Conservation (phyloP, 345 rosid genomes). For the Boechera stricta region DNA sequence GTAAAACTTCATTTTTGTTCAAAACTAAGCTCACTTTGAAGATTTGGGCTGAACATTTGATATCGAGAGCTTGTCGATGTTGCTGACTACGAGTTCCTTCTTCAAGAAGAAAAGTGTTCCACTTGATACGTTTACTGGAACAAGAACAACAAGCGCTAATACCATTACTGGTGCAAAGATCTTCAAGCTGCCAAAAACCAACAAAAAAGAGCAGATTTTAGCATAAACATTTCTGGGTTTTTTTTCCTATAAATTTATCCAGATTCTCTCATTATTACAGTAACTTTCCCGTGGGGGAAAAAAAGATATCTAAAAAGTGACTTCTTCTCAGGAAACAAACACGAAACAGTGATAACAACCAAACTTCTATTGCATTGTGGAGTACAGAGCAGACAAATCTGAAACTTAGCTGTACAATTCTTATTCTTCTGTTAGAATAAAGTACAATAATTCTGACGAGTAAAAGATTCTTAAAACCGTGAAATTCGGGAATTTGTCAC, state of each 20-base stretch:
- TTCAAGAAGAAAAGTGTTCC: slow-evolving; percentile 78
- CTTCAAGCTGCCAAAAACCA: slow-evolving; percentile 68
- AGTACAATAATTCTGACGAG: slow-evolving; percentile 22
- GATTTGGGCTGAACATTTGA: slow-evolving; percentile 89
- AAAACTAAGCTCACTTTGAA: slow-evolving; percentile 53
- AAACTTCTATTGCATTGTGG: slow-evolving; percentile 36
- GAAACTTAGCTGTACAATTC: slow-evolving; percentile 22
- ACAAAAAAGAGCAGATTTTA: background rate
- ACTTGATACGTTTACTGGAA: slow-evolving; percentile 95
- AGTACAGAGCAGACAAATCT: slow-evolving; percentile 37
- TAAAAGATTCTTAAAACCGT: slow-evolving; percentile 23
- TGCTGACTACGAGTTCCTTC: slow-evolving; percentile 84
- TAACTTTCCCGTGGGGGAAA: slow-evolving; percentile 23
- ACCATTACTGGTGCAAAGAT: slow-evolving; percentile 82
- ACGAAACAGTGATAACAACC: slow-evolving; percentile 25
- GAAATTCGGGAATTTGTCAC: slow-evolving; percentile 22
- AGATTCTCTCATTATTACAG: slow-evolving; percentile 14
- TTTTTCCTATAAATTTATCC: background rate
- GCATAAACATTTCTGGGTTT: background rate
- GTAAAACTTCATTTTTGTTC: background rate
- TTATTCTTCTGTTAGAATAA: background rate
- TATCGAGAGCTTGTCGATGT: slow-evolving; percentile 93
- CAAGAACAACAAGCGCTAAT: slow-evolving; percentile 73
- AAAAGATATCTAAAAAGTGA: slow-evolving; percentile 15
- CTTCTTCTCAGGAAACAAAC: slow-evolving; percentile 27